Evolutionary conservation across 1,284 basidiomycete species (phyloP), one percentile per base, ranked within the genome.

Genomic region (Stygiomarasmius scandens): DNA sequence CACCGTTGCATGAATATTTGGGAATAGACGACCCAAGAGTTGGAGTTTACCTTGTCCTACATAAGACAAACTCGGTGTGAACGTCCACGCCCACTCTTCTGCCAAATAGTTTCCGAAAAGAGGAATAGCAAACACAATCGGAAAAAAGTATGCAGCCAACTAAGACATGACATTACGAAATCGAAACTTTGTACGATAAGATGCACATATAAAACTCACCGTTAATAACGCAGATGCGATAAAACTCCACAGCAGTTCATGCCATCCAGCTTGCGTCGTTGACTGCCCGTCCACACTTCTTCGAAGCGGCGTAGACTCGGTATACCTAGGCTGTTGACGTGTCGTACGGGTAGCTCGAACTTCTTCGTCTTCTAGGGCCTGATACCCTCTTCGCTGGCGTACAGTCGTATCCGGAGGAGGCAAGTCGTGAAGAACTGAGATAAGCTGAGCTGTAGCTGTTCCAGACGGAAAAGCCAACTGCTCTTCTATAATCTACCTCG

Each of bases 401-500:
- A 79, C 77, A 8, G 74, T 73, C 0, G 82, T 80, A 24, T 84
- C 81, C 19, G 85, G 85, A 32, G 84, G 83, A 1, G 90, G 89
- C 49, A 89, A 71, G 60, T 83, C 72, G 67, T 98, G 95, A n/a
- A 98, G 80, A 10, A 98, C 91, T 1, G 93, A 90, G 49, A 98
- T 95, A 19, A 98, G 80, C 67, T 98, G 96, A 1, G 96, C 96
- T 0, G 96, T 98, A 0, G 96, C 96, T n/a, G 92, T 97, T 22
- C 96, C 96, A 0, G 92, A 95, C 0, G 96, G 96, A 64, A 98
- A 98, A 0, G 92, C 81, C 14, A 98, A 84, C 70, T 96, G 89
- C 70, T 98, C 96, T 70, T 95, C 90, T 45, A 98, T 87, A 58
- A 98, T 96, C 88, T 94, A 60, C 32, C 23, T 20, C 12, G 51